Evolutionary conservation across 768 basidiomycete genomes (phyloP), one percentile per base, ranked within the genome.

Genomic region (Pluteus cervinus): DNA sequence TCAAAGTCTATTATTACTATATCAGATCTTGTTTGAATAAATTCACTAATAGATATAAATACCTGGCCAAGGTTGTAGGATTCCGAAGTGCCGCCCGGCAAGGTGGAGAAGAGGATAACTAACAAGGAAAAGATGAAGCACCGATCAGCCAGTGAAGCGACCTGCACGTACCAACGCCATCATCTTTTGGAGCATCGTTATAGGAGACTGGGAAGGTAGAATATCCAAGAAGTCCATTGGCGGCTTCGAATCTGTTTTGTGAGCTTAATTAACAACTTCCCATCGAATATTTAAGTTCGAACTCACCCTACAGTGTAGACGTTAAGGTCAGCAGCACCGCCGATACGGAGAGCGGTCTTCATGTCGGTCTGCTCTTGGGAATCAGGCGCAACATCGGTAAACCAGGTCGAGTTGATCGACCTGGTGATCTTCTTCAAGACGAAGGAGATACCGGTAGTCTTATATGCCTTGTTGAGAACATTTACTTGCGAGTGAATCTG

Each of bases 221-320:
- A 45, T 76, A 76, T 20, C 73, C 72, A 16, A 79, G 61, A 10
- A 76, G 65, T 24, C 70, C 69, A 21, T n/a, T n/a, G n/a, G n/a
- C n/a, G n/a, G n/a, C n/a, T n/a, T n/a, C n/a, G n/a, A n/a, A n/a
- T n/a, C n/a, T n/a, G n/a, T 20, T 6, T 22, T 26, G 51, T 20
- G 44, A 12, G 11, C 10, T 24, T 3, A 14, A 18, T 18, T 24
- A 15, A n/a, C 29, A 14, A 25, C 28, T n/a, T n/a, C n/a, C n/a
- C n/a, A n/a, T n/a, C n/a, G n/a, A n/a, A n/a, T n/a, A n/a, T n/a
- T n/a, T n/a, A n/a, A n/a, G n/a, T n/a, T n/a, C n/a, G n/a, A 36
- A 45, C 7, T 39, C 15, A 54, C 53, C 44, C 45, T 5, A 52
- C 48, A 9, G 45, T 45, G 24, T 51, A 53, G 21, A 55, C 37